phyloP scores from a whole-genome alignment of 129 eudicot species.

The Pseudognaphalium luteoalbum region DNA sequence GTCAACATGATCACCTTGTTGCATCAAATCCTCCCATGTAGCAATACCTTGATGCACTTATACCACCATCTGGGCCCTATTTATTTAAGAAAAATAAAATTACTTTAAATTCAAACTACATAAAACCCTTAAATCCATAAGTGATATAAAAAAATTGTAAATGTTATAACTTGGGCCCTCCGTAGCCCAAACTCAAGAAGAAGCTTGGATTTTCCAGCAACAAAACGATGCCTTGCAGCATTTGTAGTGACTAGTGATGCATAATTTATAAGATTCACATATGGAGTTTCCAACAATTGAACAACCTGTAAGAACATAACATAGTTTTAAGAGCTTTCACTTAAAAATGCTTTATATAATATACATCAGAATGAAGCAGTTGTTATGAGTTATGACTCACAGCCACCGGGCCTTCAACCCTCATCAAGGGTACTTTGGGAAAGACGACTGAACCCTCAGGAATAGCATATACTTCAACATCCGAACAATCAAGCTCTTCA shows the following conservation, averaged over 20 bases:
- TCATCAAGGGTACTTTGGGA: conserved; percentile 87
- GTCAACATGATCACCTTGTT: conserved; percentile 65
- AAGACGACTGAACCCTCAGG: conserved; percentile 88
- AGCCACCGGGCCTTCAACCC: conserved; percentile 94
- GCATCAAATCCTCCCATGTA: conserved; percentile 99
- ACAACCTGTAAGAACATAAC: conserved; percentile 56
- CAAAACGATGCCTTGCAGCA: conserved; percentile 96
- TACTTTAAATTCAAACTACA: not conserved
- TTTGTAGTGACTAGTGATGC: conserved; percentile 94
- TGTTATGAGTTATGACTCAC: conserved; percentile 52
- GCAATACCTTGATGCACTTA: conserved; percentile 90
- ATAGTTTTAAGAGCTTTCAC: not conserved
- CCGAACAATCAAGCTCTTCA: conserved; percentile 82
- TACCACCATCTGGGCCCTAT: conserved; percentile 97
- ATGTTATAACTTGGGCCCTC: conserved; percentile 76
- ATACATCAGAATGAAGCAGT: conserved; percentile 15
- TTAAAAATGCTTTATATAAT: not conserved
- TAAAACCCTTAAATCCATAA: not conserved
- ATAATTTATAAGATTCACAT: conserved; percentile 82
- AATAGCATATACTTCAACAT: conserved; percentile 82
- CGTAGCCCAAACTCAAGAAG: conserved; percentile 94
- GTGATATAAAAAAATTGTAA: not conserved
- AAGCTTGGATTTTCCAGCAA: conserved; percentile 89
- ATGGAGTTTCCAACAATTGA: conserved; percentile 94
- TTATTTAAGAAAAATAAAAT: conserved; percentile 6